Evolutionary conservation across 805 yeast genomes (phyloP), one percentile per base, ranked within the genome.

Genomic region (Wickerhamiella slavikovae): DNA sequence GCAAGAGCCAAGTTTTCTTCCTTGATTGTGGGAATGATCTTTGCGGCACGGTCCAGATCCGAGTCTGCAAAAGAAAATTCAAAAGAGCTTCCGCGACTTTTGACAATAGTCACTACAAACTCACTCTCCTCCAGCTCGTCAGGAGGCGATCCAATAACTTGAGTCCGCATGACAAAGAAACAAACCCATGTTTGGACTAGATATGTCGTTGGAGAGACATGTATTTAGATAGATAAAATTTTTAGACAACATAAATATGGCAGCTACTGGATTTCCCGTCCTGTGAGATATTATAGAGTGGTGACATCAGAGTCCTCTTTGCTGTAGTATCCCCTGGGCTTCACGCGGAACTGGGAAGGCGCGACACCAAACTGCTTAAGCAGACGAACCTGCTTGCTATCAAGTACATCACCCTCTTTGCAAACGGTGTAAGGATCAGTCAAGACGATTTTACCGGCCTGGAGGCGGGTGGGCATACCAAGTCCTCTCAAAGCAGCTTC

Each of bases 291-390:
- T 14, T 24, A 14, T 14, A 21, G 19, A 17, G 26, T 8, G 28
- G 24, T 37, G 6, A 40, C 44, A 24, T 29, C 33, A 39, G 78
- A 80, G 34, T 65, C 71, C 49, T 75, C 71, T 29, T 41, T 40
- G 29, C 47, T 45, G 49, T 76, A 85, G 52, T 64, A 78, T 13
- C 89, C 94, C 42, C 71, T 55, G 38, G 76, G 57, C 43, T 68
- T 64, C 30, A 89, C 91, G 53, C 71, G 79, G 57, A 85, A 89
- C 48, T 78, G 82, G 26, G 94, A 66, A 32, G 82, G 80, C 9
- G 95, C 95, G 34, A 91, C 68, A 46, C 99, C 99, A 52, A 89
- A 91, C 42, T 79, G 89, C 56, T 89, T 89, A 52, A 89, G 63
- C 32, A 89, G 69, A 41, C 89, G 65, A 15, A 95, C 91, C 57